Evolutionary conservation across 768 basidiomycete genomes (phyloP).

Genomic region (Cystofilobasidium macerans): DNA sequence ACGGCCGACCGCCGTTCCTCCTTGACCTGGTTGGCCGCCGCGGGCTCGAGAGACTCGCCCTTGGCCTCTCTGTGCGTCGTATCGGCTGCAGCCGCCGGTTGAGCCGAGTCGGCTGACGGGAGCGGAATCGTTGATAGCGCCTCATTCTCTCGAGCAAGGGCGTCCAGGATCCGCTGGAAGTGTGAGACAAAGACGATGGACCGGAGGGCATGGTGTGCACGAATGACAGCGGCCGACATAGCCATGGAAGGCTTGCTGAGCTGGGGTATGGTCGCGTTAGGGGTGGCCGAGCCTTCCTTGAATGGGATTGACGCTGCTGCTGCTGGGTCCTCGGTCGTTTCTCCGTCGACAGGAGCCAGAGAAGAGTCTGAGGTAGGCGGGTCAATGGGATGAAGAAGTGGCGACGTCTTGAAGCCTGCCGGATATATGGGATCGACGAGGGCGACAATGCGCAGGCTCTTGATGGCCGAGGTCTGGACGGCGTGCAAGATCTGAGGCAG

Average conservation of each 20-base stretch:
- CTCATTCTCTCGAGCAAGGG: conserved; percentile 14
- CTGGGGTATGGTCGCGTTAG: neutral
- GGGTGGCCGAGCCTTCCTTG: too few species aligned
- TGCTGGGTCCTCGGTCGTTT: too few species aligned
- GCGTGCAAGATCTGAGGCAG: conserved; percentile 26
- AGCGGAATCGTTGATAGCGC: neutral
- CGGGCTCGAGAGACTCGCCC: neutral
- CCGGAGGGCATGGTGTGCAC: conserved; percentile 21
- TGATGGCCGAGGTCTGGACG: conserved; percentile 1
- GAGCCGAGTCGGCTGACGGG: neutral
- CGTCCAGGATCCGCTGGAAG: conserved; percentile 26
- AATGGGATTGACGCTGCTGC: too few species aligned
- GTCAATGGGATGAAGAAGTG: neutral
- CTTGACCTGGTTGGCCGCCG: neutral
- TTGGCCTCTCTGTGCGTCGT: neutral
- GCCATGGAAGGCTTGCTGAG: neutral
- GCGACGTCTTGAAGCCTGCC: conserved; percentile 21
- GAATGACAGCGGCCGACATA: neutral
- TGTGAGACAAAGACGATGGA: conserved; percentile 23
- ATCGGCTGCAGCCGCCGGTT: neutral
- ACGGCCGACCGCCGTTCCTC: conserved; percentile 14
- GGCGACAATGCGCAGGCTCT: conserved; percentile 20
- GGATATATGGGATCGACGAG: conserved; percentile 25
- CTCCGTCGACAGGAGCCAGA: too few species aligned
- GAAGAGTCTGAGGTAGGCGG: neutral